phyloP scores from a whole-genome alignment of 352 stramenopile species.

The Globisporangium splendens region DNA sequence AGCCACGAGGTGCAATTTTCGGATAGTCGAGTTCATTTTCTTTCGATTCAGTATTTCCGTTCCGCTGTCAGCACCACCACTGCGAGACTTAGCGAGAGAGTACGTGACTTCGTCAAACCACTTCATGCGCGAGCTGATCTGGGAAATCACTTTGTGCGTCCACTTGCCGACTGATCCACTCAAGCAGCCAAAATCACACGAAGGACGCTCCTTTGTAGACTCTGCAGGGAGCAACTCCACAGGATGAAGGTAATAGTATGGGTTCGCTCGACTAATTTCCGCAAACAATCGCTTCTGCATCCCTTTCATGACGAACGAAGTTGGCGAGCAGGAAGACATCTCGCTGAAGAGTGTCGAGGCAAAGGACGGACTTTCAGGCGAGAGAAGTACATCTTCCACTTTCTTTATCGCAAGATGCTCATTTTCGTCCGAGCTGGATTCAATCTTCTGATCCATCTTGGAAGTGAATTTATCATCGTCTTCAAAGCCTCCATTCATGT shows the following conservation, averaged over 20 bases:
- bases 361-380: slow-evolving; percentile 28
- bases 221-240: slow-evolving; percentile 16
- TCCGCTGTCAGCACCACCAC: slow-evolving; percentile 12
- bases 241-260: slow-evolving; percentile 69
- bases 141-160: slow-evolving; percentile 67
- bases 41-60: slow-evolving; percentile 68
- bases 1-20: slow-evolving; percentile 71
- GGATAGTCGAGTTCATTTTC: slow-evolving; percentile 82
- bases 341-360: slow-evolving; percentile 39
- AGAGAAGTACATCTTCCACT: slow-evolving; percentile 14
- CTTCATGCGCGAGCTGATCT: slow-evolving; percentile 80
- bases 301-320: slow-evolving; percentile 65
- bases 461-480: neutral
- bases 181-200: slow-evolving; percentile 57
- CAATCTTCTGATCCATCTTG: slow-evolving; percentile 21
- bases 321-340: slow-evolving; percentile 34
- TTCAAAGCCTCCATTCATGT: slow-evolving; percentile 1
- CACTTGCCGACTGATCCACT: slow-evolving; percentile 49
- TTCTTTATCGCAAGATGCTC: slow-evolving; percentile 22
- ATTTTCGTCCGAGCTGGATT: neutral
- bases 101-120: slow-evolving; percentile 75
- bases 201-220: neutral
- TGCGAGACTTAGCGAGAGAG: slow-evolving; percentile 54
- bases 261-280: slow-evolving; percentile 62
- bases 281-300: slow-evolving; percentile 55